These are phyloP conservation scores for Alloteropsis semialata DNA, from an alignment of 176 grass and related monocot species.

Conservation along the genomic window DNA sequence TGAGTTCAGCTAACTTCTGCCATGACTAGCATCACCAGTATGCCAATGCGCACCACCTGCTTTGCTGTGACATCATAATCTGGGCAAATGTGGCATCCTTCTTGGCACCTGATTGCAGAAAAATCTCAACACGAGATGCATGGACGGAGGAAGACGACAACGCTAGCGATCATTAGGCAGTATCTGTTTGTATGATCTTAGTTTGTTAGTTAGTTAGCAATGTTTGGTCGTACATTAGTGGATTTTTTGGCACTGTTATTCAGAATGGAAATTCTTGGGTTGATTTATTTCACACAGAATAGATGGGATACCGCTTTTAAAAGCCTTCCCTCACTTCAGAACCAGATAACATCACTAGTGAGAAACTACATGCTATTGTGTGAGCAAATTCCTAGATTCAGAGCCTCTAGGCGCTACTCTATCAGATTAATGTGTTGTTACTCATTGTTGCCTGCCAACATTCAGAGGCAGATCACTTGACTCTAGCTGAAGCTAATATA, in stretches of 20 bases:
- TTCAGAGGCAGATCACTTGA: not conserved
- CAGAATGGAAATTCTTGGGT: constrained; percentile 26
- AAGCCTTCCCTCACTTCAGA: constrained; percentile 8
- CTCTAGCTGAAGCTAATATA: not conserved
- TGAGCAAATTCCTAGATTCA: not conserved
- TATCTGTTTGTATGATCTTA: constrained; percentile 42
- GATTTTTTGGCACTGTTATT: constrained; percentile 25
- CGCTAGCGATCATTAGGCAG: constrained; percentile 18
- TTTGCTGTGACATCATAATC: constrained; percentile 18
- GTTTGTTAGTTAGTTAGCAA: constrained; percentile 14
- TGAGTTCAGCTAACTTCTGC: constrained; percentile 47
- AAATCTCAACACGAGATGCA: not conserved
- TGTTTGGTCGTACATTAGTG: constrained; percentile 31
- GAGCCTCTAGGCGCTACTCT: not conserved
- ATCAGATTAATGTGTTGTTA: not conserved
- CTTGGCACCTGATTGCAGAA: not conserved
- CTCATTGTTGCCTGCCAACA: not conserved
- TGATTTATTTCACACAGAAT: constrained; percentile 17
- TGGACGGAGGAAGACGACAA: not conserved
- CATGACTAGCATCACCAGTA: constrained; percentile 75
- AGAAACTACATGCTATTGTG: not conserved
- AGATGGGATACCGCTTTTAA: constrained; percentile 9
- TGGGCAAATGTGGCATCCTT: constrained; percentile 10
- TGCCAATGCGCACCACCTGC: constrained; percentile 33
- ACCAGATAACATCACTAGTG: not conserved